Base-by-base conservation (phyloP, 805 yeast genomes). In the Pichia occidentalis region DNA sequence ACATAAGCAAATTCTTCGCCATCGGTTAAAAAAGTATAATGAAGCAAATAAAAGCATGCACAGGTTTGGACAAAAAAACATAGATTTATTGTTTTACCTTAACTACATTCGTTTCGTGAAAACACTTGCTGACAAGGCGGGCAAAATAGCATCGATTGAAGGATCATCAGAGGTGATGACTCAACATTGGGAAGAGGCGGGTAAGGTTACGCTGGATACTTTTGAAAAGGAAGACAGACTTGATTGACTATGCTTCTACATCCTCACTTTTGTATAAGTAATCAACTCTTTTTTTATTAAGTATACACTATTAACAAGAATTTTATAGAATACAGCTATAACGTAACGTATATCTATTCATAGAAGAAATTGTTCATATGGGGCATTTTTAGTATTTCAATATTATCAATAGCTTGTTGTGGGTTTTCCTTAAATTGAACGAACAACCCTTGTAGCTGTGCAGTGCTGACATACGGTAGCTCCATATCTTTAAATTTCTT, bases 381-480 rank as follows among this genome's bases (percentile, higher is more conserved):
- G 9, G 65, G 63, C n/a, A 52, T 44, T 35, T 56, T 59, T 45
- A 74, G 59, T 2, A 70, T 59, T 26, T 61, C 70, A 12, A 84
- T 71, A 78, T 80, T 82, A 11, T 63, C 63, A 20, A 88, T 61
- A 0, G 97, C 95, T 5, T 73, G 72, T 24, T 71, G 69, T 0
- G 97, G 95, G 42, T 78, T 80, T 42, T 81, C 73, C 60, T 92
- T 92, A 62, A 85, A 85, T 64, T 85, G 85, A 2, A 92, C 96
- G 66, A 92, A 92, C 36, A 92, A 68, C 0, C 98, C 98, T 59
- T 92, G 98, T 42, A 92, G 67, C 55, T 86, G 95, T 1, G 98
- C 98, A 0, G 97, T 87, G 51, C 95, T 82, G 24, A 90, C 75
- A 39, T 59, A 56, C 2, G 74, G 72, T 45, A 73, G 58, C 24